These are phyloP conservation scores for Alternaria hordeiaustralica DNA, from an alignment of 2,329 filamentous ascomycete genomes.

Conservation along the genomic window DNA sequence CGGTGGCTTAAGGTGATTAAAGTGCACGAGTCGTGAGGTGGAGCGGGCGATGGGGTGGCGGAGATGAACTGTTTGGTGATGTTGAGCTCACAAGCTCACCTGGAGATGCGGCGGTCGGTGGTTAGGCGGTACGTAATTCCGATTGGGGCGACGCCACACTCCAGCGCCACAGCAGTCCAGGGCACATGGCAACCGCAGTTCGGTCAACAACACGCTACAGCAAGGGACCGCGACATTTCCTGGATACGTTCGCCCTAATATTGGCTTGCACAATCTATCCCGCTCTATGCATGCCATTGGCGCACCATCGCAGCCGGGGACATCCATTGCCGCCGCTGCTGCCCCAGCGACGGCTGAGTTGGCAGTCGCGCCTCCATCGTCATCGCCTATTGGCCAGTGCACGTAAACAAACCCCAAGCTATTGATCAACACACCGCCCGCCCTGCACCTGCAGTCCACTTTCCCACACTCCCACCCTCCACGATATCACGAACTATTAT, in stretches of 20 bases:
- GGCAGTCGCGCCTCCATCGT: conserved; percentile 30
- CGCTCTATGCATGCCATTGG: conserved; percentile 6
- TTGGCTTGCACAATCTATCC: conserved; percentile 1
- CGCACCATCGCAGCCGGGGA: not conserved
- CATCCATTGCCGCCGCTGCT: conserved; percentile 25
- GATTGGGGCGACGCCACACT: conserved; percentile 1
- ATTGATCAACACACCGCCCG: conserved; percentile 28
- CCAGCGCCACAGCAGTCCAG: not conserved
- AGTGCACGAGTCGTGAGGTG: conserved; percentile 1
- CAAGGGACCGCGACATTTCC: not conserved
- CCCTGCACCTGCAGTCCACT: conserved; percentile 26
- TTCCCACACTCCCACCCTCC: conserved; percentile 26
- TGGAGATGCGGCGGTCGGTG: conserved; percentile 14
- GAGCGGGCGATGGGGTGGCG: conserved; percentile 10
- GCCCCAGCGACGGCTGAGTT: conserved; percentile 41
- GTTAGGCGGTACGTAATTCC: conserved; percentile 14
- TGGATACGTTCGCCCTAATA: not conserved
- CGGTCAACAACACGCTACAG: conserved; percentile 5
- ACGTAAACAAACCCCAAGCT: conserved; percentile 36
- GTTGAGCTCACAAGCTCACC: conserved; percentile 21
- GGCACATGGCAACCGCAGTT: conserved; percentile 14
- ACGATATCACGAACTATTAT: conserved; percentile 41
- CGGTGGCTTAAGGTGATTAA: not conserved
- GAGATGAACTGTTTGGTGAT: conserved; percentile 15
- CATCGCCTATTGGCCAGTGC: conserved; percentile 20